Evolutionary conservation across 164 flowering plant genomes (phyloP).

Genomic region (Liquidambar formosana): DNA sequence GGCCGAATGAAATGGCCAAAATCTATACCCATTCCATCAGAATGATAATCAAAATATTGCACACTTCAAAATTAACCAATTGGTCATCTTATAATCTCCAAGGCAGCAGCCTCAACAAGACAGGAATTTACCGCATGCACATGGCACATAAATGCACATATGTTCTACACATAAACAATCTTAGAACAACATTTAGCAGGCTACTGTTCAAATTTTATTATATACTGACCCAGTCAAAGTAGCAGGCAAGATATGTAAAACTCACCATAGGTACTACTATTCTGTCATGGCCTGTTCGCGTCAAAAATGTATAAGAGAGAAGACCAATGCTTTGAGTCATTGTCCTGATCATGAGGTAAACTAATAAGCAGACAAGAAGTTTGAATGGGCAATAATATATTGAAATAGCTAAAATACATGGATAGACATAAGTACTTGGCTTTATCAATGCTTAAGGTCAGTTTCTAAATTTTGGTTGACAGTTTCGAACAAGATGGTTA

Average conservation of each 20-base stretch:
- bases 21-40: neutral
- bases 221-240: neutral
- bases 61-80: neutral
- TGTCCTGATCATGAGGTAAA: slow-evolving; percentile 39
- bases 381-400: neutral
- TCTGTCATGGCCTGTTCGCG: slow-evolving; percentile 63
- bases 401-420: neutral
- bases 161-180: neutral
- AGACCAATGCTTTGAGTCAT: slow-evolving; percentile 91
- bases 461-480: too few relatives aligned
- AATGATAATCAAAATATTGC: neutral
- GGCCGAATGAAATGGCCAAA: neutral
- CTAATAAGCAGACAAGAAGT: slow-evolving; percentile 11
- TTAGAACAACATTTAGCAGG: neutral
- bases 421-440: neutral
- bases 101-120: neutral
- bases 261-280: slow-evolving; percentile 97
- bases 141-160: neutral
- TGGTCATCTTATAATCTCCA: neutral
- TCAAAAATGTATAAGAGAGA: slow-evolving; percentile 85
- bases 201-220: neutral
- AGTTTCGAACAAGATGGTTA: too few relatives aligned
- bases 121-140: neutral
- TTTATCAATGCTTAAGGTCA: too few relatives aligned
- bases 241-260: neutral